Evolutionary conservation across 23 red algal genomes (phyloP), one percentile per base, ranked within the genome.

Genomic region (Gracilaria vermiculophylla): DNA sequence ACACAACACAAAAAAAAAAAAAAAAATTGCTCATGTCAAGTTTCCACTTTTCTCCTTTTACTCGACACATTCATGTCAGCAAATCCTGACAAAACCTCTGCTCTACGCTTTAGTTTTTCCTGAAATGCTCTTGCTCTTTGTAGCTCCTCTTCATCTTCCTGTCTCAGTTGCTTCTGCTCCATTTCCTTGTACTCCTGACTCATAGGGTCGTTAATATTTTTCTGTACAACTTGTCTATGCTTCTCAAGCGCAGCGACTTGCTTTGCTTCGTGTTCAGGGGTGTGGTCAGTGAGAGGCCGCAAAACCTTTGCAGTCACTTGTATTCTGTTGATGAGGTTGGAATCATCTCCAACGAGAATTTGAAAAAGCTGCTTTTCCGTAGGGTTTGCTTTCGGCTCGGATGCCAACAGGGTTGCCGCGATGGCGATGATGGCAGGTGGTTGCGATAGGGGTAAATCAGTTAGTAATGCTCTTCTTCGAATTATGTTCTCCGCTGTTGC

Each of bases 401-500:
- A 74, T 17, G 74, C 87, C 0, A 72, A 25, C 1, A 81, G 5
- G 12, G 76, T 56, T 14, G 74, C 74, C 1, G 57, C 87, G 24
- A 91, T 42, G 15, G 87, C 87, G 32, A 91, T 80, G 45, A 81
- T 72, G 12, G 73, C 87, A 24, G 74, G 87, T 27, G 75, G 50
- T 25, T 80, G 32, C 16, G 87, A 39, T 1, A 91, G 47, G 25
- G 54, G 41, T 42, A 91, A 54, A 48, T 91, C 87, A 48, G 74
- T 58, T 60, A 91, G 53, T 44, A 91, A 55, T 15, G 62, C 75
- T 19, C 76, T 45, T 20, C 75, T 49, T 37, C 47, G 39, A 19
- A 80, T 58, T 35, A 81, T 50, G 53, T 91, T 47, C 14, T 69
- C 44, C 32, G 87, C 87, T 51, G 19, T 53, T 17, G 36, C 8